Evolutionary conservation across 2,329 filamentous ascomycete species (phyloP), one percentile per base, ranked within the genome.

Genomic region (Colletotrichum sp.): DNA sequence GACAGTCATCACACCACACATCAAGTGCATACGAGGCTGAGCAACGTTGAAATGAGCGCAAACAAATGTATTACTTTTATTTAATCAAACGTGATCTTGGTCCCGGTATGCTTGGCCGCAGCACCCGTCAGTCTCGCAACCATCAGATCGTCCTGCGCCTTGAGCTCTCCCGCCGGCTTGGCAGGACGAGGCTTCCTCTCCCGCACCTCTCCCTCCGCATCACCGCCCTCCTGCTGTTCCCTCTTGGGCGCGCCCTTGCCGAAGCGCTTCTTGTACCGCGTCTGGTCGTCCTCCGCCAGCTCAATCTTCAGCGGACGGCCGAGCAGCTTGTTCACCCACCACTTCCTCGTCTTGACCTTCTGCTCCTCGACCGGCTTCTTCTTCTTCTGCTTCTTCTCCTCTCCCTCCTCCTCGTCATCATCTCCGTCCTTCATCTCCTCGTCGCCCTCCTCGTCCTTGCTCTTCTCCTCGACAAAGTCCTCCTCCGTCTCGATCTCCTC

Each of bases 201-300:
- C 64, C 77, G 73, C 63, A 75, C 69, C 75, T 57, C 59, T 21
- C 59, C 36, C 72, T 80, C 79, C 21, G 75, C 18, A 69, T 24
- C 68, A 6, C 76, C 26, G 83, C 78, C 78, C 66, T 80, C 80
- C 65, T 74, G 83, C 78, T 66, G 71, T 78, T 79, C 84, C 49
- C 64, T 85, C 78, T 85, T 87, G 24, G 87, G 88, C 36, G 89
- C 90, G 55, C 93, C 93, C 84, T 96, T 96, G 78, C 95, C 94
- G 82, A 94, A 99, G 3, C 97, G 92, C 89, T 99, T 99, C 88
- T 96, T 96, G 86, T 99, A 99, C 74, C 97, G 89, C 39, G 92
- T 92, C 80, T 95, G 93, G 75, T 96, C 92, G 84, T 99, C 97
- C 86, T 99, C 97, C 24, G 97, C 97, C 81, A 96, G 96, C 84